Evolutionary conservation across 2,329 filamentous ascomycete species (phyloP).

Genomic region (Talaromyces sp.): DNA sequence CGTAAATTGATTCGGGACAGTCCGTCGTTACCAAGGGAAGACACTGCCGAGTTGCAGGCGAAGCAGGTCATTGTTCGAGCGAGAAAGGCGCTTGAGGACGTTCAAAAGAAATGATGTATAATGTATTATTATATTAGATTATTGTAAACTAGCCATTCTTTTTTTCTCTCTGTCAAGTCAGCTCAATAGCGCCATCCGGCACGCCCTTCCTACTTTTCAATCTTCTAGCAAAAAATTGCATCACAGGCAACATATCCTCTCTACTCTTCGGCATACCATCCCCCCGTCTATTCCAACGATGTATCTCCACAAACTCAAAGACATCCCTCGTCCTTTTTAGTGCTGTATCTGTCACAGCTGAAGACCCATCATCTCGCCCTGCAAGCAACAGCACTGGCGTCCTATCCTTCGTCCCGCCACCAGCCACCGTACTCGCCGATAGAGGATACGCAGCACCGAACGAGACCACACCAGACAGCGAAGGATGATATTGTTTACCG

Average conservation of each 20-base stretch:
- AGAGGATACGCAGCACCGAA: slow-evolving; percentile 43
- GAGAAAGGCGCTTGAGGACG: slow-evolving; percentile 44
- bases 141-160: slow-evolving; percentile 3
- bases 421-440: slow-evolving; percentile 25
- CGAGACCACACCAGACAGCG: slow-evolving; percentile 40
- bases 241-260: slow-evolving; percentile 86
- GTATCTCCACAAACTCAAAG: slow-evolving; percentile 65
- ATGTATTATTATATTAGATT: slow-evolving; percentile 7
- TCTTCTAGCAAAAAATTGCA: slow-evolving; percentile 63
- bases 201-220: slow-evolving; percentile 45
- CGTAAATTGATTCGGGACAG: slow-evolving; percentile 45
- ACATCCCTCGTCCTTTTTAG: slow-evolving; percentile 61
- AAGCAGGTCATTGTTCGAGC: slow-evolving; percentile 47
- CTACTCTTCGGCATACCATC: slow-evolving; percentile 79
- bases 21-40: slow-evolving; percentile 33
- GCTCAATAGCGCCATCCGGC: slow-evolving; percentile 45
- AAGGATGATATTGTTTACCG: slow-evolving; percentile 13
- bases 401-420: slow-evolving; percentile 30
- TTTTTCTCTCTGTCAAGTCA: slow-evolving; percentile 27
- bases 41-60: slow-evolving; percentile 40
- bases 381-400: slow-evolving; percentile 43
- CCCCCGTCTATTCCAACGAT: slow-evolving; percentile 65
- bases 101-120: slow-evolving; percentile 22
- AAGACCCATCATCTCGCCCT: slow-evolving; percentile 32
- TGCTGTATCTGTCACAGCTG: slow-evolving; percentile 60